Conservation (phyloP, 2,329 filamentous ascomycete species). For the Cladosporium sphaerospermum region DNA sequence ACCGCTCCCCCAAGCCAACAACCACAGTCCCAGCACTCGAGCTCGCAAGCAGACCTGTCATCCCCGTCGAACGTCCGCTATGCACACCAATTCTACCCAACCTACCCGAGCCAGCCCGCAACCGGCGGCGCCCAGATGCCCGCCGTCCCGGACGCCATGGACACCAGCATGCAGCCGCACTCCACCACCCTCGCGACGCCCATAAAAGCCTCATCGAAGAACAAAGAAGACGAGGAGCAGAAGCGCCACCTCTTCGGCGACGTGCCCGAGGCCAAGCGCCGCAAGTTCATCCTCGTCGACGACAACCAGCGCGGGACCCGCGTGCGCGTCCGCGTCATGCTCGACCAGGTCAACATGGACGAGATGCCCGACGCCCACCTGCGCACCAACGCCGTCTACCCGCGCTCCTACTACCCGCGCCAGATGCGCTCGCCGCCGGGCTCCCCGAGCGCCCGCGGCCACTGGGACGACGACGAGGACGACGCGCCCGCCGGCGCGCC, state of each 20-base stretch:
- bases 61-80: slow-evolving; percentile 64
- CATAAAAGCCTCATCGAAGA: slow-evolving; percentile 30
- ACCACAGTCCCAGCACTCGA: slow-evolving; percentile 56
- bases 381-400: slow-evolving; percentile 81
- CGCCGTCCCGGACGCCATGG: slow-evolving; percentile 56
- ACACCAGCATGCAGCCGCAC: slow-evolving; percentile 31
- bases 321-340: slow-evolving; percentile 81
- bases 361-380: slow-evolving; percentile 96
- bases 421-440: slow-evolving; percentile 86
- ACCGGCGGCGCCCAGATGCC: slow-evolving; percentile 55
- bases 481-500: slow-evolving; percentile 40
- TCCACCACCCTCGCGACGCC: slow-evolving; percentile 29
- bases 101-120: slow-evolving; percentile 56
- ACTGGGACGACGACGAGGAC: slow-evolving; percentile 64
- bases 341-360: slow-evolving; percentile 89
- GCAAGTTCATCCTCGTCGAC: slow-evolving; percentile 95
- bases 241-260: slow-evolving; percentile 75
- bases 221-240: slow-evolving; percentile 47
- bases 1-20: slow-evolving; percentile 60
- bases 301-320: slow-evolving; percentile 75
- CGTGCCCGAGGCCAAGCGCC: slow-evolving; percentile 80
- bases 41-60: slow-evolving; percentile 43
- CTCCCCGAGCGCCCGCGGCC: slow-evolving; percentile 65
- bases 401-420: slow-evolving; percentile 82
- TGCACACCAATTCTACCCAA: slow-evolving; percentile 68